Conservation (phyloP, 2,329 filamentous ascomycete genomes). For the Pyrenochaeta sp. region DNA sequence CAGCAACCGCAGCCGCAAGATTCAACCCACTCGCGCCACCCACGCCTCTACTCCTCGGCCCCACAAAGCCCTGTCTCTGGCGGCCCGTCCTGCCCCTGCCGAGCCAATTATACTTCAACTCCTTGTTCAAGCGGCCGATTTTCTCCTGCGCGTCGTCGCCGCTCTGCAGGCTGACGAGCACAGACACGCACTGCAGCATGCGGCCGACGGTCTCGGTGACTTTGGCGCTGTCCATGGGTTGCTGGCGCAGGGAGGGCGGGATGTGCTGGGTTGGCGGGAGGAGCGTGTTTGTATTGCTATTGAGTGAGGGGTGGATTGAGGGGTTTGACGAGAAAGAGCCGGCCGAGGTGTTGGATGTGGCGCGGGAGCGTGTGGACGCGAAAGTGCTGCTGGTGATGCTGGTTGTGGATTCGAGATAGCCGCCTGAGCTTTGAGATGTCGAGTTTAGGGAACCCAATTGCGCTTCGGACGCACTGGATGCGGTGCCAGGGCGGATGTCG, state of each 20-base stretch:
- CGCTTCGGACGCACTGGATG: constrained; percentile 31
- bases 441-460: constrained; percentile 72
- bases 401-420: constrained; percentile 74
- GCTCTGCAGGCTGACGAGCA: constrained; percentile 78
- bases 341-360: constrained; percentile 79
- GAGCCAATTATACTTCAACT: constrained; percentile 96
- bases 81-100: constrained; percentile 87
- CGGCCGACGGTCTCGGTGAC: constrained; percentile 93
- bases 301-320: constrained; percentile 21
- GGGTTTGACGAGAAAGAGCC: constrained; percentile 54
- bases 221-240: constrained; percentile 66
- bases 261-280: constrained; percentile 23
- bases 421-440: constrained; percentile 72
- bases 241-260: constrained; percentile 31
- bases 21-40: not conserved
- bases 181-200: constrained; percentile 95
- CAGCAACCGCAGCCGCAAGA: not conserved
- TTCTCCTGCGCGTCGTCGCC: constrained; percentile 77
- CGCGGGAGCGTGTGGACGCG: constrained; percentile 70
- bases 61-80: constrained; percentile 89
- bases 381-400: constrained; percentile 59
- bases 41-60: constrained; percentile 46
- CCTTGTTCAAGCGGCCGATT: constrained; percentile 82
- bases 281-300: constrained; percentile 22
- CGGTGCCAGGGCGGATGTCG: constrained; percentile 41